phyloP scores from a whole-genome alignment of 805 yeast species.

The Ogataea salicorniae region DNA sequence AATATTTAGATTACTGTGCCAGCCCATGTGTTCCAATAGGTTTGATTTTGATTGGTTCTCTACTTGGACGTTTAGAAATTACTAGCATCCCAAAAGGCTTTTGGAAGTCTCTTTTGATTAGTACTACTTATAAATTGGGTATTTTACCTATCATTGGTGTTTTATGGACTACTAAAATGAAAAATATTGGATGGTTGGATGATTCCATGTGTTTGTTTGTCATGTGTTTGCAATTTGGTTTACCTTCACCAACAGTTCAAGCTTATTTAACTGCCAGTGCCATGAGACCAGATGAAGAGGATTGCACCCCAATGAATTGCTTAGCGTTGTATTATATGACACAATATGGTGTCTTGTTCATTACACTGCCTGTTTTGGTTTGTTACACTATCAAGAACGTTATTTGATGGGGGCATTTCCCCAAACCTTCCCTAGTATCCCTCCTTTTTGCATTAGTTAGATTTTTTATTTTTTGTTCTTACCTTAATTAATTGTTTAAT shows the following conservation, averaged over 20 bases:
- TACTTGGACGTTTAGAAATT: conserved; percentile 46
- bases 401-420: conserved; percentile 2
- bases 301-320: conserved; percentile 47
- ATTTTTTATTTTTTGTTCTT: neutral
- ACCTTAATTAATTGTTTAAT: no score
- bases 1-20: conserved; percentile 44
- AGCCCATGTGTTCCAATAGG: conserved; percentile 54
- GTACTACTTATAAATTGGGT: conserved; percentile 38
- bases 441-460: neutral
- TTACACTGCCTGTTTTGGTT: conserved; percentile 48
- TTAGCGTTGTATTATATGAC: conserved; percentile 45
- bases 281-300: conserved; percentile 44
- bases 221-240: conserved; percentile 42
- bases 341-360: conserved; percentile 41
- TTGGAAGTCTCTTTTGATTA: conserved; percentile 48
- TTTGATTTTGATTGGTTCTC: conserved; percentile 46
- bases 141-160: conserved; percentile 51
- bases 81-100: conserved; percentile 44
- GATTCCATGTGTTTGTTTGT: conserved; percentile 38
- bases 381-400: conserved; percentile 35
- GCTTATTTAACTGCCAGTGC: conserved; percentile 56
- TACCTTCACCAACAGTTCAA: conserved; percentile 56
- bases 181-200: conserved; percentile 45
- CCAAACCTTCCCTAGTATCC: neutral
- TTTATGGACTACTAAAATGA: conserved; percentile 40